Evolutionary conservation across 768 basidiomycete genomes (phyloP).

Genomic region (Suillus placidus): DNA sequence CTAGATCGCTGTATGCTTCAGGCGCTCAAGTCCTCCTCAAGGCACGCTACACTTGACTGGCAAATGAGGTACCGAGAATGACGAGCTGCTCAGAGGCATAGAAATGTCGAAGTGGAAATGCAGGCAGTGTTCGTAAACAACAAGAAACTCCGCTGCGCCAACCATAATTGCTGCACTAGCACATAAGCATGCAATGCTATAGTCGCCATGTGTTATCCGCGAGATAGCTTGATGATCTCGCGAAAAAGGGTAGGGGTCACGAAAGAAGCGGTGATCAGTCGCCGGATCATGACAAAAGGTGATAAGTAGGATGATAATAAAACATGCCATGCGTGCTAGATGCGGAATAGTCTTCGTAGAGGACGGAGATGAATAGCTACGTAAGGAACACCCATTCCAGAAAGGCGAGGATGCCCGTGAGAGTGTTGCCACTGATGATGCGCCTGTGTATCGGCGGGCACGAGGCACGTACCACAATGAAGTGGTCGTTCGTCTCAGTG

Average conservation of each 20-base stretch:
- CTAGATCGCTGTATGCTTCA: conserved; percentile 19
- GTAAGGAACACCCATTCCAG: conserved; percentile 24
- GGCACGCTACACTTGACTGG: conserved; percentile 38
- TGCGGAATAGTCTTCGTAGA: conserved; percentile 25
- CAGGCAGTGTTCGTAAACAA: conserved; percentile 25
- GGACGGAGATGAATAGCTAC: conserved; percentile 25
- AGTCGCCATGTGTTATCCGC: conserved; percentile 16
- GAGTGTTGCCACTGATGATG: conserved; percentile 39
- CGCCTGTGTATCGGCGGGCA: conserved; percentile 77
- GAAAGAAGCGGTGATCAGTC: conserved; percentile 51
- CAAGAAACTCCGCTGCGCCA: conserved; percentile 30
- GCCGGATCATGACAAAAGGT: conserved; percentile 34
- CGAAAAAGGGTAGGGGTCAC: conserved; percentile 22
- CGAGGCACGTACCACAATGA: conserved; percentile 79
- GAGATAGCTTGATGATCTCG: conserved; percentile 34
- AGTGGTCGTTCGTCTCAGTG: conserved; percentile 78
- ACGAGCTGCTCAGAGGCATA: conserved; percentile 26
- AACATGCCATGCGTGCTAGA: conserved; percentile 35
- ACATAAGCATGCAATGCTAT: conserved; percentile 41
- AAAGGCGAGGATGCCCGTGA: conserved; percentile 28
- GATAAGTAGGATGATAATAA: conserved; percentile 48
- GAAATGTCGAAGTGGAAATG: conserved; percentile 18
- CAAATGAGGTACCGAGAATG: conserved; percentile 32
- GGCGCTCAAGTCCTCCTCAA: conserved; percentile 29
- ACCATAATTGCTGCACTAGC: conserved; percentile 25